Conservation (phyloP, 1,139 yeast species). For the Wickerhamomyces sp. region DNA sequence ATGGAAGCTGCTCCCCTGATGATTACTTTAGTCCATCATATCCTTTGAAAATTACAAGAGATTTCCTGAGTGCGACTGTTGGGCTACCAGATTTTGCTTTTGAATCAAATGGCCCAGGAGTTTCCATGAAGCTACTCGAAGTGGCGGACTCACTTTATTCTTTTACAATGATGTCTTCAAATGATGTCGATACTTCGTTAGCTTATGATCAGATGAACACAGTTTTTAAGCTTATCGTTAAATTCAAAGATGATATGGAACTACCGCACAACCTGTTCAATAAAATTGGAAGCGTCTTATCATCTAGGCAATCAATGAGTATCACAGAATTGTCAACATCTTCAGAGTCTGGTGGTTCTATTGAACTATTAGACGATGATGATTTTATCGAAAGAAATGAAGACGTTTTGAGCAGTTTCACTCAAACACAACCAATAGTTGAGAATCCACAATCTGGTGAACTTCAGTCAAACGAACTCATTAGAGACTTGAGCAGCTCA, state of each 20-base stretch:
- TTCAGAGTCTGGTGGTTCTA: slow-evolving; percentile 1
- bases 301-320: slow-evolving; percentile 9
- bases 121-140: slow-evolving; percentile 17
- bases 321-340: slow-evolving; percentile 5
- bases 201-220: slow-evolving; percentile 17
- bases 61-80: slow-evolving; percentile 13
- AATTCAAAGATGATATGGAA: slow-evolving; percentile 17
- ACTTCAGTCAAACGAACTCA: background rate
- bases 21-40: slow-evolving; percentile 17
- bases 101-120: slow-evolving; percentile 23
- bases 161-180: slow-evolving; percentile 12
- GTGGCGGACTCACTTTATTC: slow-evolving; percentile 20
- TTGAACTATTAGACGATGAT: slow-evolving; percentile 6
- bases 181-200: slow-evolving; percentile 7
- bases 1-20: slow-evolving; percentile 6
- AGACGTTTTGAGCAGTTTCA: background rate
- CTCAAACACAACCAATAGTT: background rate
- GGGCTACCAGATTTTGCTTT: slow-evolving; percentile 21
- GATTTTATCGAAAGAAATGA: background rate
- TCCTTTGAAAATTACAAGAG: slow-evolving; percentile 20
- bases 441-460: background rate
- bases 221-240: slow-evolving; percentile 15
- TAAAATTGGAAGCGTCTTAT: slow-evolving; percentile 14
- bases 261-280: slow-evolving; percentile 12
- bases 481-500: slow-evolving; percentile 1